Conservation (phyloP, 306 rosid species). For the Chamaecrista fasciculata region DNA sequence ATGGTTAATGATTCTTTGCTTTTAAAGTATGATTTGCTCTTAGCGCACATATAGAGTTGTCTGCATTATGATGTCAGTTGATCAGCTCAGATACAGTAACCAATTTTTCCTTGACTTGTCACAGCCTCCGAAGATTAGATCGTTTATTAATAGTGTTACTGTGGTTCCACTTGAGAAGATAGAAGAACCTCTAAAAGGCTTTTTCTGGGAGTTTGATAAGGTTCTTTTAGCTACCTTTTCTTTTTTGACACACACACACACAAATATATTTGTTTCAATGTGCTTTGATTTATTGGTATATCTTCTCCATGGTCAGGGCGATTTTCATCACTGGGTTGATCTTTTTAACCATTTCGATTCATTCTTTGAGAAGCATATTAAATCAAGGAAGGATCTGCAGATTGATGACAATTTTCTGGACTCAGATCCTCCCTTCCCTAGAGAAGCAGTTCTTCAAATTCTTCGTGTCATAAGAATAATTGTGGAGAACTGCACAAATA, state of each 20-base stretch:
- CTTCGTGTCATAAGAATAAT: constrained; percentile 82
- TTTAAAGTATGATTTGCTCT: not conserved
- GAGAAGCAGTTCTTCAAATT: constrained; percentile 90
- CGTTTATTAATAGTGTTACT: constrained; percentile 71
- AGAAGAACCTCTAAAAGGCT: constrained; percentile 79
- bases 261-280: constrained; percentile 24
- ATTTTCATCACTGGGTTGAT: constrained; percentile 99
- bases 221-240: constrained; percentile 43
- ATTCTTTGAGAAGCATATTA: constrained; percentile 88
- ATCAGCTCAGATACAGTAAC: constrained; percentile 18
- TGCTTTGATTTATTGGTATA: constrained; percentile 36
- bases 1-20: not conserved
- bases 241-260: too few relatives aligned
- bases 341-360: constrained; percentile 95
- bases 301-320: constrained; percentile 69
- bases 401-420: constrained; percentile 71
- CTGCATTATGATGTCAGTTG: constrained; percentile 6
- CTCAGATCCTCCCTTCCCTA: constrained; percentile 85
- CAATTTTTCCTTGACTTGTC: constrained; percentile 33
- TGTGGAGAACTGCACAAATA: constrained; percentile 94
- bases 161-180: constrained; percentile 84
- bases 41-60: not conserved
- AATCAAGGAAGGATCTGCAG: constrained; percentile 91
- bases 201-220: constrained; percentile 95
- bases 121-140: constrained; percentile 92